Base-by-base conservation (phyloP, 352 stramenopile species). In the Thalassiosira hispida region DNA sequence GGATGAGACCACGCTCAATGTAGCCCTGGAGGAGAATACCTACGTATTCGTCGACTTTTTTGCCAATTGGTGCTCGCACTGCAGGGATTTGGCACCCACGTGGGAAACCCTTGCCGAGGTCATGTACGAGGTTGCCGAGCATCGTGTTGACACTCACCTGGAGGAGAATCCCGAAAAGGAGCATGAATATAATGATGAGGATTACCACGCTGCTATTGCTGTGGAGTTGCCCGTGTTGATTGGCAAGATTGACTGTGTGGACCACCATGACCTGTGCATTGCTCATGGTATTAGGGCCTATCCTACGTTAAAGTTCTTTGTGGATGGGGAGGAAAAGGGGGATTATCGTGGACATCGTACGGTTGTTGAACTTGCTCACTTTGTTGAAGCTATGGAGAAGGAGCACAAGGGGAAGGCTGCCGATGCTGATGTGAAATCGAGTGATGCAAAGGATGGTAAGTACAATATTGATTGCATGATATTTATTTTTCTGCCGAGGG, bases 261-360 rank as follows among this genome's bases (percentile, higher is more conserved):
- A 89, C 14, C 93, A 98, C 73, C 88, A 88, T 29, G 90, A 94
- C 33, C 86, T 99, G 11, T 99, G 97, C 83, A 60, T 80, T 20
- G 92, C 96, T 77, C 93, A 98, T 84, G 93, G 94, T 57, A 98
- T 99, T 82, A 91, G 92, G 67, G 97, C 96, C 9, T 99, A 98
- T 90, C 97, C 97, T 38, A 98, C 94, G 0, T 95, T 99, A 71
- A 86, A 98, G 22, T 97, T 98, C 62, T 99, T 98, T 94, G 96
- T 98, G 74, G 95, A 98, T 86, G 96, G 96, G 56, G 56, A 94
- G 11, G 92, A 91, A 22, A 93, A 93, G 29, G 92, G 96, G 22
- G 95, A 98, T 77, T 98, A 93, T 62, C 51, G 44, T 40, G 86
- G 83, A 14, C 79, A 94, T 87, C 62, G 89, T 44, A 94, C 89